Base-by-base conservation (phyloP, 2,329 filamentous ascomycete species). In the Beauveria sp. region DNA sequence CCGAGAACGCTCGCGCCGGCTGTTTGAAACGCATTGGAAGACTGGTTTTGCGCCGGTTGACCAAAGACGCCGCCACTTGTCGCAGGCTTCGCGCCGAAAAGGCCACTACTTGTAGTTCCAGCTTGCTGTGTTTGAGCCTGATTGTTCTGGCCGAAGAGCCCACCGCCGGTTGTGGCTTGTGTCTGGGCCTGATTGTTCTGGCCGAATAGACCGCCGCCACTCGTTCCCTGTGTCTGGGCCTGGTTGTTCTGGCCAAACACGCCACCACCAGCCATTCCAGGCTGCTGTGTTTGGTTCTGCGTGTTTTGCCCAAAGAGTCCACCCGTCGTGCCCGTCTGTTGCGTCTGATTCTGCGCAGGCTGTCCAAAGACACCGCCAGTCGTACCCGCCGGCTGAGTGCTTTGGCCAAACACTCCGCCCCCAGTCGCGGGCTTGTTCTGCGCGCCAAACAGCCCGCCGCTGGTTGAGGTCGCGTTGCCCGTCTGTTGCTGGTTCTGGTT, bases 1-100 rank as follows among this genome's bases (percentile, higher is more conserved):
- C 73, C 73, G 63, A 79, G 78, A 10, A 78, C 66, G 30, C 72
- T 74, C 12, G 75, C 66, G 24, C 74, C 71, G 66, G 75, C 74
- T 24, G 75, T 65, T 20, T n/a, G 28, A 12, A 51, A 51, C 10
- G 28, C 8, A 34, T 34, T 51, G 8, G 49, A 20, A 9, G 49
- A 3, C 10, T 60, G 58, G 3, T 63, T 62, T 43, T 62, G 64
- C 22, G 64, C 63, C 42, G 67, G 58, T 61, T 70, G 65, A 47
- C 70, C 70, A 61, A 75, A 73, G 34, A 46, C 62, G 45, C 69
- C 66, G 9, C 67, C 66, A n/a, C 67, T 14, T 16, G 34, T 38
- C 34, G 34, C 34, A 38, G 34, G 34, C 34, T 38, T 38, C 12
- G 34, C 42, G 10, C 72, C 72, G 61, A 73, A 73, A 3, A 73